A percentile compares a stretch with the other conserved stretches of the same genome.
Evolutionary conservation across 2,329 filamentous ascomycete genomes (phyloP).

Genomic region (Emmonsia crescens): DNA sequence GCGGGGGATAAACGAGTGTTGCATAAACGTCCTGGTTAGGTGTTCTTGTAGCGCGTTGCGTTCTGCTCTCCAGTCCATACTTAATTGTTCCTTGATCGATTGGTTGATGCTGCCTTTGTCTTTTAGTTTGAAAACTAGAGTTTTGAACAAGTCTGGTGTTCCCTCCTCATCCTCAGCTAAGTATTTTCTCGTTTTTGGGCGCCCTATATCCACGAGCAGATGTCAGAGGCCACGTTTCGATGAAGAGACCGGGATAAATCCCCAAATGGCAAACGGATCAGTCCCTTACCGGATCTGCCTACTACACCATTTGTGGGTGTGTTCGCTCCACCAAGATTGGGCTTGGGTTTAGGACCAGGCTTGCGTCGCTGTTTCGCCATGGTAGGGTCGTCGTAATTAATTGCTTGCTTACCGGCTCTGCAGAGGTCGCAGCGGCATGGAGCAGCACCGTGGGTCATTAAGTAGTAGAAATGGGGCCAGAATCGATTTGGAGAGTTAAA

Average conservation of each 20-base stretch:
- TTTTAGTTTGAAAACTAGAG: constrained; percentile 39
- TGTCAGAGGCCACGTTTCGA: background rate
- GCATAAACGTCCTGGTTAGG: constrained; percentile 32
- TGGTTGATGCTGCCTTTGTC: constrained; percentile 32
- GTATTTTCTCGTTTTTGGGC: constrained; percentile 8
- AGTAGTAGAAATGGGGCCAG: constrained; percentile 45
- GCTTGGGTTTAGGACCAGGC: background rate
- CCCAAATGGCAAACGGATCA: too few relatives aligned
- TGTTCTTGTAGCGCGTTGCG: constrained; percentile 32
- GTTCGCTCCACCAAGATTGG: background rate
- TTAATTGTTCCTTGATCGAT: constrained; percentile 38
- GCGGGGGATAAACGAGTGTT: constrained; percentile 44
- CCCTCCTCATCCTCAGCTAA: constrained; percentile 39
- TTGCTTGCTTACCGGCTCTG: constrained; percentile 9
- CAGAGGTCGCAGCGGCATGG: constrained; percentile 45
- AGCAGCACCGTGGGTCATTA: constrained; percentile 40
- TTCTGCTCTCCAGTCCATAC: constrained; percentile 48
- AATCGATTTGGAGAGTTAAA: constrained; percentile 47
- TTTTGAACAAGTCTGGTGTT: constrained; percentile 43
- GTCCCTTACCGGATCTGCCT: background rate
- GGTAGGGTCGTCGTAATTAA: constrained; percentile 3
- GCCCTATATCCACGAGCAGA: background rate
- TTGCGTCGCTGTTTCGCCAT: background rate
- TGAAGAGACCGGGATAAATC: background rate
- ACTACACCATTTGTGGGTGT: background rate